These are phyloP conservation scores for Xylariaceae sp. DNA, from an alignment of 2,329 filamentous ascomycete species.

Conservation along the genomic window DNA sequence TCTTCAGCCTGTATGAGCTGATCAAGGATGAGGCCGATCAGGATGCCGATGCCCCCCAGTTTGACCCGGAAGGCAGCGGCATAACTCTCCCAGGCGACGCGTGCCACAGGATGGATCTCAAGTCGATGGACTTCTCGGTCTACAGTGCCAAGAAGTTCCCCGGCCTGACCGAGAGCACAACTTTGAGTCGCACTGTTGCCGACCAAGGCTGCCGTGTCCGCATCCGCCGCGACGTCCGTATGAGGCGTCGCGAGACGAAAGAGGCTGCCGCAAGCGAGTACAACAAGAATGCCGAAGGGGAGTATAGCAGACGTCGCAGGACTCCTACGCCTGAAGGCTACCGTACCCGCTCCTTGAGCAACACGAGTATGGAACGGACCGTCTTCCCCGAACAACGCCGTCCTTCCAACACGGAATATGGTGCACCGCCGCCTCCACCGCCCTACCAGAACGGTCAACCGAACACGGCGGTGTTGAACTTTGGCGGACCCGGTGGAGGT, in stretches of 20 bases:
- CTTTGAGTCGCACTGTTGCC: slow-evolving; percentile 80
- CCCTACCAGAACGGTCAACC: slow-evolving; percentile 18
- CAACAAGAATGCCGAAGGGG: slow-evolving; percentile 53
- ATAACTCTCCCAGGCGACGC: slow-evolving; percentile 40
- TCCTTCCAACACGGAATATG: slow-evolving; percentile 23
- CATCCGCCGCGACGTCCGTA: slow-evolving; percentile 87
- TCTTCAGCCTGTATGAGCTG: slow-evolving; percentile 90
- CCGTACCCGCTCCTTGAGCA: slow-evolving; percentile 23
- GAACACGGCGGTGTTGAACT: slow-evolving; percentile 18
- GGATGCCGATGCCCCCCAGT: slow-evolving; percentile 46
- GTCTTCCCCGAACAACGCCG: slow-evolving; percentile 19
- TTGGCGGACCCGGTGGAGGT: slow-evolving; percentile 14
- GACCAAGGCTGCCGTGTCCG: slow-evolving; percentile 96
- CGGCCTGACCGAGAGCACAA: slow-evolving; percentile 81
- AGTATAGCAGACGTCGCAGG: slow-evolving; percentile 24
- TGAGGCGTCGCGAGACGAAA: slow-evolving; percentile 77
- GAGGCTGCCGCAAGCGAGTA: slow-evolving; percentile 33
- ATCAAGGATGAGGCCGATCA: slow-evolving; percentile 78
- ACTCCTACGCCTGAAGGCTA: slow-evolving; percentile 25
- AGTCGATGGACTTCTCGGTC: slow-evolving; percentile 79
- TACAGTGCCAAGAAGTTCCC: slow-evolving; percentile 99
- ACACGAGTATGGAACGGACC: slow-evolving; percentile 23
- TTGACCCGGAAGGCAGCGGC: slow-evolving; percentile 24
- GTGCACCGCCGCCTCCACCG: slow-evolving; percentile 20
- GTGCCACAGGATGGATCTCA: slow-evolving; percentile 82